Conservation (phyloP, 352 stramenopile species). For the Phytopythium chamaehyphon region DNA sequence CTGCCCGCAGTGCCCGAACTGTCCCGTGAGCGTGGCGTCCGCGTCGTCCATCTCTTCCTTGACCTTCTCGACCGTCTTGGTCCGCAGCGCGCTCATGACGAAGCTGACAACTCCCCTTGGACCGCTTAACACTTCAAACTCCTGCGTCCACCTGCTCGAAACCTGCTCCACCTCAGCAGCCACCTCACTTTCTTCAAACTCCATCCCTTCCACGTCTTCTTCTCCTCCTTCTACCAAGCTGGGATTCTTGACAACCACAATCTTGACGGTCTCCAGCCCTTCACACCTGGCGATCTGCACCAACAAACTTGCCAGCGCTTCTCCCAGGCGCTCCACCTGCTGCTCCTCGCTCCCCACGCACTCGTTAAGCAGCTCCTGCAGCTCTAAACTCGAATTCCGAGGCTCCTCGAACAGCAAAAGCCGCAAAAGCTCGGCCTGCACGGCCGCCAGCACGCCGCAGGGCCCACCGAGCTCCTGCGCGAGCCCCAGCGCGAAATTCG, state of each 20-base stretch:
- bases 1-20: slow-evolving; percentile 81
- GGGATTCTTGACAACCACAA: too few species aligned
- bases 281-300: not conserved
- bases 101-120: slow-evolving; percentile 66
- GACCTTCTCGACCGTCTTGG: slow-evolving; percentile 37
- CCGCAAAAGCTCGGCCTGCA: slow-evolving; percentile 70
- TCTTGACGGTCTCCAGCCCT: not conserved
- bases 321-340: too few species aligned
- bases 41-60: slow-evolving; percentile 76
- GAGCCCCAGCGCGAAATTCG: slow-evolving; percentile 51
- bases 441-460: slow-evolving; percentile 75
- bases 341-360: slow-evolving; percentile 2
- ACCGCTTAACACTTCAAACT: slow-evolving; percentile 26
- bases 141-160: slow-evolving; percentile 9
- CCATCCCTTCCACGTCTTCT: not conserved
- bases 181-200: not conserved
- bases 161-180: slow-evolving; percentile 8
- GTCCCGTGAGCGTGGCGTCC: slow-evolving; percentile 45
- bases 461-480: slow-evolving; percentile 73
- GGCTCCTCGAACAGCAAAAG: slow-evolving; percentile 35
- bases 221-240: too few species aligned
- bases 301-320: slow-evolving; percentile 28
- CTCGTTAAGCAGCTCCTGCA: slow-evolving; percentile 2
- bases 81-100: slow-evolving; percentile 61
- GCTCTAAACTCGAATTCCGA: not conserved